Conservation (phyloP, 106 monocot genomes). For the Ottelia alismoides region DNA sequence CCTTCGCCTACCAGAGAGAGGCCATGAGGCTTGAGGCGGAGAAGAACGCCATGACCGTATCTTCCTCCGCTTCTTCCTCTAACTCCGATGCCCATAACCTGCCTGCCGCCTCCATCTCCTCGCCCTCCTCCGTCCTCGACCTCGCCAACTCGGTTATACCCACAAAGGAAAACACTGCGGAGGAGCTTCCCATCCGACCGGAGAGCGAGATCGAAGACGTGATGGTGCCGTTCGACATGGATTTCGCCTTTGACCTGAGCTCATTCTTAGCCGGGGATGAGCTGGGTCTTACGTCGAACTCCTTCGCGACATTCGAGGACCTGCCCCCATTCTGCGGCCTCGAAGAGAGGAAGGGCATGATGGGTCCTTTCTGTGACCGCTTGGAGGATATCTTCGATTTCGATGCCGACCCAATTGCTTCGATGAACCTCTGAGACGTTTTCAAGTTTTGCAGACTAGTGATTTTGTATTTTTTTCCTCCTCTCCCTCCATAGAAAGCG, state of each 20-base stretch:
- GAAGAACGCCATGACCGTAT: not conserved
- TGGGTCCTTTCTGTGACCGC: too few species aligned
- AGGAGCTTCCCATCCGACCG: not conserved
- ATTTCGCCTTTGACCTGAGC: constrained; percentile 3
- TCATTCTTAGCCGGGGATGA: too few species aligned
- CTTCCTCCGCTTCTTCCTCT: not conserved
- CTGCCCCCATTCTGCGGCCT: too few species aligned
- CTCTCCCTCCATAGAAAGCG: not conserved
- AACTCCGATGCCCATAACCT: too few species aligned
- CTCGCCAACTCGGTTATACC: not conserved
- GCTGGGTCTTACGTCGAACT: too few species aligned
- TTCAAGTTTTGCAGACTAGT: not conserved
- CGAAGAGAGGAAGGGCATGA: too few species aligned
- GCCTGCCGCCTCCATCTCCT: not conserved
- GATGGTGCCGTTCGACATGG: not conserved
- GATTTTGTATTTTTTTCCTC: not conserved
- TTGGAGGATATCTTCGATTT: too few species aligned
- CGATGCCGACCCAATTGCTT: not conserved
- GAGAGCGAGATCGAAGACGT: not conserved
- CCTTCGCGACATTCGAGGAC: too few species aligned
- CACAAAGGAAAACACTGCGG: not conserved
- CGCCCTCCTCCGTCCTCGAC: constrained; percentile 5
- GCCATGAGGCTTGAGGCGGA: constrained; percentile 8
- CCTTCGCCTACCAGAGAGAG: constrained; percentile 13
- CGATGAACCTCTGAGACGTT: constrained; percentile 1